Evolutionary conservation across 2,329 filamentous ascomycete species (phyloP), one percentile per base, ranked within the genome.

Genomic region (Chalaropsis ovoidea): DNA sequence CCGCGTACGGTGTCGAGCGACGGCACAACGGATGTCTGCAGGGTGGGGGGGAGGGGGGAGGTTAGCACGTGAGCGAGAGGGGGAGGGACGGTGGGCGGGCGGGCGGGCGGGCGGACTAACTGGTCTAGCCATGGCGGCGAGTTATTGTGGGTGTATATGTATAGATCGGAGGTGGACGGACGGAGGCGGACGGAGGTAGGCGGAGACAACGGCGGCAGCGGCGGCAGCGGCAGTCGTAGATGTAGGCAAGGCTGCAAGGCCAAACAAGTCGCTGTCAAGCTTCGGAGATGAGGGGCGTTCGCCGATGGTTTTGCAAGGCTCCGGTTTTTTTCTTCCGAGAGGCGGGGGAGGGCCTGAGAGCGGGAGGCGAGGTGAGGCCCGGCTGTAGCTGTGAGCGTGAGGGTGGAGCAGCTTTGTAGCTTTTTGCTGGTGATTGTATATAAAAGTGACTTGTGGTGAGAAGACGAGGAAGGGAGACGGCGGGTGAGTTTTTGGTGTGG

Each of bases 1-100:
- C 76, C 74, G 67, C 74, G 75, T 64, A 81, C 76, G 65, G 76
- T 77, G 67, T 80, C 76, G 68, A 81, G 74, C 60, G 78, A 77
- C 68, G 79, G 79, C 52, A 78, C 72, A 68, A 80, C 73, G 69
- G 73, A 73, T 71, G 73, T 74, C 76, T 78, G 71, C 43, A 67
- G n/a, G 6, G n/a, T 52, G 17, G 58, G 61, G 49, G 41, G 22
- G 7, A 11, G 31, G 31, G 31, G 31, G 31, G 19, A 24, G 2
- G 47, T 65, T 64, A 63, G 62, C 43, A 42, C 8, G 7, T 19
- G 6, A 11, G n/a, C 10, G 10, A 2, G 7, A 39, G 17, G 17
- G 31, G 31, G 41, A n/a, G 39, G 22, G 41, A 45, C n/a, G 35
- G 56, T 4, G 42, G 52, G 49, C 22, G 60, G 5, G 6, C 31